Conservation (phyloP, 2,329 filamentous ascomycete species). For the Aspergillus chevalieri region DNA sequence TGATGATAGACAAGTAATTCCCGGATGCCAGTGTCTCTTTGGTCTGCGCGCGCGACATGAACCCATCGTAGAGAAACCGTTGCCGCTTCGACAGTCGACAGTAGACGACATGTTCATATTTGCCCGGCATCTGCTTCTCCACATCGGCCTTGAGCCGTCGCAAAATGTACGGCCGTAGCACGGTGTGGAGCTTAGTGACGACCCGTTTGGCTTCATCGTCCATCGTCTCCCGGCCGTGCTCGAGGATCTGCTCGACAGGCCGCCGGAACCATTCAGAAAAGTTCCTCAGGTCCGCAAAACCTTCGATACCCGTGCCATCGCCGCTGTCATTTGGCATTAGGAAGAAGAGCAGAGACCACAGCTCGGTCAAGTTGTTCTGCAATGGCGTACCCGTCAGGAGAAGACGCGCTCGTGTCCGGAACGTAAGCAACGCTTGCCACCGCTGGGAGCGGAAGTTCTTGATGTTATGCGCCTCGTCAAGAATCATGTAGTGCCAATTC, state of each 20-base stretch:
- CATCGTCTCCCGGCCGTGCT: slow-evolving; percentile 88
- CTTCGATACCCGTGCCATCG: slow-evolving; percentile 69
- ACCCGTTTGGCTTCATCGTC: slow-evolving; percentile 89
- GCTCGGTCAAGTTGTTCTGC: slow-evolving; percentile 92
- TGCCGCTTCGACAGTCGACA: slow-evolving; percentile 93
- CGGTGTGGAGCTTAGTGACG: slow-evolving; percentile 88
- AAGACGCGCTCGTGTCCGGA: slow-evolving; percentile 82
- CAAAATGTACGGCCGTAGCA: slow-evolving; percentile 84
- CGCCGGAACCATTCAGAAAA: slow-evolving; percentile 96
- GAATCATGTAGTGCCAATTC: slow-evolving; percentile 94
- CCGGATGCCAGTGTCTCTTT: slow-evolving; percentile 82
- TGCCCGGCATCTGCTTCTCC: slow-evolving; percentile 97
- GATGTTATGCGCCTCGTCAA: slow-evolving; percentile 98
- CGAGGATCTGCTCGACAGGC: slow-evolving; percentile 90
- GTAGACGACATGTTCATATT: slow-evolving; percentile 95
- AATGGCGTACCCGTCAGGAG: slow-evolving; percentile 89
- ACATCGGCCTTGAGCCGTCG: slow-evolving; percentile 91
- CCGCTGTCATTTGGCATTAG: slow-evolving; percentile 73
- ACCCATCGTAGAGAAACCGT: slow-evolving; percentile 91
- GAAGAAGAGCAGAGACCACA: slow-evolving; percentile 97
- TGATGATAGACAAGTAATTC: slow-evolving; percentile 97
- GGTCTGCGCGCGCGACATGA: slow-evolving; percentile 84
- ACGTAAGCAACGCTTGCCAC: slow-evolving; percentile 91
- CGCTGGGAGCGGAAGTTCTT: slow-evolving; percentile 98
- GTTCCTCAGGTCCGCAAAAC: slow-evolving; percentile 89